Base-by-base conservation (phyloP, 2,329 filamentous ascomycete genomes). In the Cryphonectria radicalis region DNA sequence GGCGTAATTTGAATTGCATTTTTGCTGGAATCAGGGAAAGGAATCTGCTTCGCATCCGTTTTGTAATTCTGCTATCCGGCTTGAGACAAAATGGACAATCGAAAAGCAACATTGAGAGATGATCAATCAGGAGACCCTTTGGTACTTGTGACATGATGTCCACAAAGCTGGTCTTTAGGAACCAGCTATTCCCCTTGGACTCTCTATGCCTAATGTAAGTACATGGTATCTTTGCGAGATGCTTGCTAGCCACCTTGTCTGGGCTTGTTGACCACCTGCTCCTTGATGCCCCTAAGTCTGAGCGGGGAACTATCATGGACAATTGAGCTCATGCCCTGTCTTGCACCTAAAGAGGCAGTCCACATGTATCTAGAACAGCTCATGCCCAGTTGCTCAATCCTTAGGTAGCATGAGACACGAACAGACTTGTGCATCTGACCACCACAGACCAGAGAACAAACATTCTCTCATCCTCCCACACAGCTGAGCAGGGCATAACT, bases 1-100 rank as follows among this genome's bases (percentile, higher is more conserved):
- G 71, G 71, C 71, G 71, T 73, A 73, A 73, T 73, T 73, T 71
- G 71, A 73, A 57, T 60, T 73, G 71, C 69, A 73, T 73, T 73
- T 64, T 73, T 73, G 71, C 71, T 71, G 71, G 71, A 67, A 71
- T 71, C n/a, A 71, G 69, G 71, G 69, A 71, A 64, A 69, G 71
- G 66, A 67, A 35, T 66, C 67, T 66, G 66, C 71, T 67, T 67
- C 62, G 63, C 50, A 67, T 67, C 63, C 64, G 50, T 71, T 69
- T 59, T 69, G 69, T 71, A 71, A 62, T 63, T 37, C 53, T 55
- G 67, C 67, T 50, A 25, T 59, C 43, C 59, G 55, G 46, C 62
- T 67, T 59, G 63, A 57, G 37, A 64, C 69, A 66, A 66, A 66
- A 73, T 59, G 71, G 67, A 63, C 66, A 73, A 64, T 64, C 43